A percentile compares a stretch with the other conserved stretches of the same genome.
Evolutionary conservation across 805 yeast genomes (phyloP).

Genomic region (Myxozyma neotropica): DNA sequence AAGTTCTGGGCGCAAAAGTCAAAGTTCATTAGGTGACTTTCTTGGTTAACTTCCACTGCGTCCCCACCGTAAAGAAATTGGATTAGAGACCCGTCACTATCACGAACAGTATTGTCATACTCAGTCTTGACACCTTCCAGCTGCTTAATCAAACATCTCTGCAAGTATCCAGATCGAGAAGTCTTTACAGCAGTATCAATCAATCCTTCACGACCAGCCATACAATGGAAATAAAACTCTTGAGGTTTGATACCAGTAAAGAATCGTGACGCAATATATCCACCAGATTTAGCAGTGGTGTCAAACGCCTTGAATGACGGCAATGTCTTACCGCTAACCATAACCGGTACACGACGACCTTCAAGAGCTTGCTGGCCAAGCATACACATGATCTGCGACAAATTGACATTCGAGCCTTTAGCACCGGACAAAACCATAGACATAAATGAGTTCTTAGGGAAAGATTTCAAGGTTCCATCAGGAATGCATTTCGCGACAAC

Average conservation of each 20-base stretch:
- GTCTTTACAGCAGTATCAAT: conserved; percentile 99
- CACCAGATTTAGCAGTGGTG: conserved; percentile 98
- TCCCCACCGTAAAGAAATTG: conserved; percentile 97
- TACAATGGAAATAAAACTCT: conserved; percentile 99
- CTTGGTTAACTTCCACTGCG: conserved; percentile 89
- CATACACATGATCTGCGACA: conserved; percentile 98
- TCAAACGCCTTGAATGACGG: conserved; percentile 97
- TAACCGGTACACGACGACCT: conserved; percentile 98
- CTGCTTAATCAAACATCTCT: conserved; percentile 97
- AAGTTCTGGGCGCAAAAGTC: conserved; percentile 90
- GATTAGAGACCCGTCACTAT: conserved; percentile 88
- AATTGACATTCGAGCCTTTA: conserved; percentile 97
- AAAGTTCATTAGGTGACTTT: conserved; percentile 91
- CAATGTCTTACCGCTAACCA: conserved; percentile 96
- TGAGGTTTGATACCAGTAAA: conserved; percentile 97
- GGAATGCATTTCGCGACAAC: conserved; percentile 96
- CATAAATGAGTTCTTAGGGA: conserved; percentile 97
- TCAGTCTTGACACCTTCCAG: conserved; percentile 94
- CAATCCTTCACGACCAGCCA: conserved; percentile 99
- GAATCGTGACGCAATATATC: conserved; percentile 94
- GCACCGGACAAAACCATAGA: conserved; percentile 99
- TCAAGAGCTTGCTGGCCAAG: conserved; percentile 98
- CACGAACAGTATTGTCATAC: conserved; percentile 94
- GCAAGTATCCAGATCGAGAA: conserved; percentile 96
- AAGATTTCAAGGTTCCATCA: conserved; percentile 89